A percentile compares a stretch with the other conserved stretches of the same genome.
phyloP scores from a whole-genome alignment of 352 stramenopile species.

The Phytophthora citricola region DNA sequence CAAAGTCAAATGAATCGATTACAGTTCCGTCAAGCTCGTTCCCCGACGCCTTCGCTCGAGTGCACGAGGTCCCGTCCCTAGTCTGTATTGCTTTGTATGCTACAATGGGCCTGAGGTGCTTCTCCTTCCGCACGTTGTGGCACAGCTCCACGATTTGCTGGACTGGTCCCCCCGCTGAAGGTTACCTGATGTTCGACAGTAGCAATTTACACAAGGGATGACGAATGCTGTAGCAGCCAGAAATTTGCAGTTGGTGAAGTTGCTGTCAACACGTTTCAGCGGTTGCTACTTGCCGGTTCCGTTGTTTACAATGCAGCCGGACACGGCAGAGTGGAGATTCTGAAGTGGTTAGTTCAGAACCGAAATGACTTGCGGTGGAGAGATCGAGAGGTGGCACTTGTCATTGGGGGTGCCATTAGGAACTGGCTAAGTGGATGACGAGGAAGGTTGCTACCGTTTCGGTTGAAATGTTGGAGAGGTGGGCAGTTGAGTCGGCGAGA shows the following conservation, averaged over 20 bases:
- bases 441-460: neutral
- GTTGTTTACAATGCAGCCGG: constrained; percentile 14
- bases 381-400: constrained; percentile 5
- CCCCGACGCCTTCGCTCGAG: no score
- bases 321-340: neutral
- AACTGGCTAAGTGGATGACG: constrained; percentile 22
- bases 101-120: constrained; percentile 6
- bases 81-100: constrained; percentile 9
- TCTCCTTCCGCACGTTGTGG: constrained; percentile 13
- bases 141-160: constrained; percentile 19
- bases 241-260: constrained; percentile 15
- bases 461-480: constrained; percentile 8
- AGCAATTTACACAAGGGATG: constrained; percentile 20
- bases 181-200: constrained; percentile 6
- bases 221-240: neutral
- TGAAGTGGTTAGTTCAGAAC: constrained; percentile 15
- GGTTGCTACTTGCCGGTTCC: constrained; percentile 2
- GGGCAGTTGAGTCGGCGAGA: constrained; percentile 5
- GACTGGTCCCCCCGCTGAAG: constrained; percentile 14
- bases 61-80: neutral
- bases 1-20: no score
- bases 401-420: constrained; percentile 15
- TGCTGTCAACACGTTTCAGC: constrained; percentile 10
- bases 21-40: no score
- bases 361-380: constrained; percentile 9